A percentile compares a stretch with the other conserved stretches of the same genome.
phyloP scores from a whole-genome alignment of 331 rosid species.

The Malus hybrid region DNA sequence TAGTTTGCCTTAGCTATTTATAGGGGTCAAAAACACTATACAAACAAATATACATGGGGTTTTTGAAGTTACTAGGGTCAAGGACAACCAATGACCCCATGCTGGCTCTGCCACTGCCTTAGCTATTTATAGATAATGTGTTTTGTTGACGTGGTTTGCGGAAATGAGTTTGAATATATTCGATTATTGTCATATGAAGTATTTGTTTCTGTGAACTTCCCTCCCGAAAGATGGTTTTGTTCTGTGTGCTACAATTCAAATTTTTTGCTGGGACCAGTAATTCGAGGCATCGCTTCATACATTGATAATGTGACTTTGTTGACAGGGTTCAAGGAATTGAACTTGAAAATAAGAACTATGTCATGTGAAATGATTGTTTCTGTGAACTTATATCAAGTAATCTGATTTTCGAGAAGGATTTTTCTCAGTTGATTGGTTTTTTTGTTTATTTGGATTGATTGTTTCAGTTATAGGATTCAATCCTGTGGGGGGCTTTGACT shows the following conservation, averaged over 20 bases:
- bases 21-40: too few species aligned
- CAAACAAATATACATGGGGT: too few species aligned
- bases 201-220: too few species aligned
- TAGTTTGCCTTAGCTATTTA: too few species aligned
- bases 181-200: too few species aligned
- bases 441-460: slow-evolving; percentile 15
- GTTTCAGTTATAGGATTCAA: slow-evolving; percentile 30
- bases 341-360: not conserved
- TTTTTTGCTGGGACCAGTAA: too few species aligned
- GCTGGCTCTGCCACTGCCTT: too few species aligned
- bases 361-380: not conserved
- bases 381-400: not conserved
- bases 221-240: too few species aligned
- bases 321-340: not conserved
- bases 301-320: not conserved
- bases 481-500: slow-evolving; percentile 32
- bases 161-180: not conserved
- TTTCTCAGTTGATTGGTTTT: not conserved
- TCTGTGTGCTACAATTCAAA: not conserved
- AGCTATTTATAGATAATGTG: not conserved
- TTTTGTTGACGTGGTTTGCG: not conserved
- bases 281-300: not conserved
- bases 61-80: too few species aligned
- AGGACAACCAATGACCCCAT: too few species aligned
- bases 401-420: not conserved